Evolutionary conservation across 495 filamentous ascomycete species (phyloP), one percentile per base, ranked within the genome.

Genomic region (Penicillium fimorum): DNA sequence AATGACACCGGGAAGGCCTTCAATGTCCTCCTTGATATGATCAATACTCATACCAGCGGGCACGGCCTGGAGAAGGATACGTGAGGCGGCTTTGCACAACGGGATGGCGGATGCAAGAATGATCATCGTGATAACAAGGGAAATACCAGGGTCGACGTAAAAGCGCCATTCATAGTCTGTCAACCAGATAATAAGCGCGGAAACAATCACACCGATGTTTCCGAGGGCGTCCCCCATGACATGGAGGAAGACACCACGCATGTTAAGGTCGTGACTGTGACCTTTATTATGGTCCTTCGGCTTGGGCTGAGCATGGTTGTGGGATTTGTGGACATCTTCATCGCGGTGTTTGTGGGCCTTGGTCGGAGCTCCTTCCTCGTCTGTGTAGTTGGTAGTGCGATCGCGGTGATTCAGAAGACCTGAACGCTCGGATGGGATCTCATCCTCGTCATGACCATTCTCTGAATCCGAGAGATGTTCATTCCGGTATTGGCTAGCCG

Each of bases 171-270:
- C 66, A 73, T 77, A 88, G 32, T 84, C 71, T 2, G 90, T 90
- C 47, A 94, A 79, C 91, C 92, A 96, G 70, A 99, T 96, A 56
- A 96, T 75, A 13, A 97, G 82, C 0, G 94, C 94, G 7, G 92
- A 91, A n/a, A 77, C 79, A 47, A 99, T 99, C 50, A 99, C 94
- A 58, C 95, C 94, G 50, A 99, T 85, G 61, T 99, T 99, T 56
- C 95, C 95, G 8, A 99, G 84, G 0, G 94, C 94, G 72, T 99
- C 94, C 18, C 94, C 94, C 72, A 97, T 82, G 33, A 98, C 94
- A 65, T 98, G 94, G 7, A 98, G 82, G 71, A 98, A 87, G 72
- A 98, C 93, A 61, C 93, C 94, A 27, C 91, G 90, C 94, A 98
- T 97, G 73, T 96, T 96, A 69, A 97, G 88, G 63, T 97, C 94